Base-by-base conservation (phyloP, 176 grass and related monocot species). In the Phoenix dactylifera region DNA sequence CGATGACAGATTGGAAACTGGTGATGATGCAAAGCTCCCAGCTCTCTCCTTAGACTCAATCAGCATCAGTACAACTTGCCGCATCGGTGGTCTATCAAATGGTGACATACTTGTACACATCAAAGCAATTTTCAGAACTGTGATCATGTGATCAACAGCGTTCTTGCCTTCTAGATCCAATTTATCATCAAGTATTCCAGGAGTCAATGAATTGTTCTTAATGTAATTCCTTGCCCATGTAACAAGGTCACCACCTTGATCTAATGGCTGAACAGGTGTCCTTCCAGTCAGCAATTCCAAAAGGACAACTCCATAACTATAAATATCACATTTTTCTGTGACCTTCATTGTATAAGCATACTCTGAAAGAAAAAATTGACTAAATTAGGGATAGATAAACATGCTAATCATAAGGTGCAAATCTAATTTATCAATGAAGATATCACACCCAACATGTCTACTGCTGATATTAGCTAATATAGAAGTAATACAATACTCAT, bases 301-400 rank as follows among this genome's bases (percentile, higher is more conserved):
- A 52, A 98, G 76, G 22, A 98, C 88, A 12, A 93, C 94, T 0
- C 94, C 94, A 16, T 98, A 98, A 24, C 94, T 98, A 68, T 98
- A 98, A 73, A 83, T 89, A 50, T 98, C 94, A 9, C 79, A 74
- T 80, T 86, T 98, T 76, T 98, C 94, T 7, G 88, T 98, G 24
- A 98, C 88, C 79, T 98, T 93, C 94, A 98, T 98, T 44, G 94
- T 98, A 72, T 98, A 98, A 49, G 94, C 94, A 77, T 98, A 98
- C 69, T 98, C 94, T 98, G 81, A 56, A 20, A 19, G 51, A 63
- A 44, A 44, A 44, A 9, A 12, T 44, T 44, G 35, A 44, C 35
- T 44, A 44, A 7, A 39, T 39, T 44, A 44, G 10, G 35, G 35
- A 44, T 44, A 44, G 35, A 3, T 44, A 44, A 44, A 14, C 35